These are phyloP conservation scores for Eimeria zaria DNA, from an alignment of 169 alveolate genomes.

Conservation along the genomic window DNA sequence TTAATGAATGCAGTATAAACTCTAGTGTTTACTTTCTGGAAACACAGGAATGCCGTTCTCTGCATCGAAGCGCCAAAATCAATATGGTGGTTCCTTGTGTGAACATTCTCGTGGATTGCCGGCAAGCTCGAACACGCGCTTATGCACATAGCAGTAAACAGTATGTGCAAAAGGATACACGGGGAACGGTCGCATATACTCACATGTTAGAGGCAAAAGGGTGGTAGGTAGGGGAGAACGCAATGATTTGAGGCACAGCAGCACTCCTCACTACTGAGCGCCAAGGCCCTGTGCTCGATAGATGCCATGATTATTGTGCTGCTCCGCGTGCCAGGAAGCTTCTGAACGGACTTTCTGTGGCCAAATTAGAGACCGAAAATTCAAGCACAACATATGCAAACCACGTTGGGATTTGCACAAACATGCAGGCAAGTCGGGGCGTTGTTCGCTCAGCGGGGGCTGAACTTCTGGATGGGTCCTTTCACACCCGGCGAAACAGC, in stretches of 20 bases:
- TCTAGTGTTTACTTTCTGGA: not conserved
- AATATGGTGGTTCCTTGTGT: not conserved
- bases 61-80: not conserved
- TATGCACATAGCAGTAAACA: not conserved
- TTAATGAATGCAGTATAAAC: not conserved
- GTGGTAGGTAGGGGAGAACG: too few species aligned
- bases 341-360: not conserved
- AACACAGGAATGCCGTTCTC: not conserved
- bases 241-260: not conserved
- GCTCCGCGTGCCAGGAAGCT: not conserved
- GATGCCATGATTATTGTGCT: not conserved
- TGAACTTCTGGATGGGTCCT: too few species aligned
- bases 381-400: not conserved
- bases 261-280: not conserved
- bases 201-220: not conserved
- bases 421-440: not conserved
- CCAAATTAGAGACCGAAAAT: not conserved
- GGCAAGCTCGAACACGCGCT: not conserved
- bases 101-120: not conserved
- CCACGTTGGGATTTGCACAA: not conserved
- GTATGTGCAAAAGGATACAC: not conserved
- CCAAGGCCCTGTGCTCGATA: not conserved
- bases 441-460: too few species aligned
- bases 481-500: too few species aligned
- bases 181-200: not conserved